These are phyloP conservation scores for Massospora cicadina DNA, from an alignment of 371 early-diverging fungal species.

Conservation along the genomic window DNA sequence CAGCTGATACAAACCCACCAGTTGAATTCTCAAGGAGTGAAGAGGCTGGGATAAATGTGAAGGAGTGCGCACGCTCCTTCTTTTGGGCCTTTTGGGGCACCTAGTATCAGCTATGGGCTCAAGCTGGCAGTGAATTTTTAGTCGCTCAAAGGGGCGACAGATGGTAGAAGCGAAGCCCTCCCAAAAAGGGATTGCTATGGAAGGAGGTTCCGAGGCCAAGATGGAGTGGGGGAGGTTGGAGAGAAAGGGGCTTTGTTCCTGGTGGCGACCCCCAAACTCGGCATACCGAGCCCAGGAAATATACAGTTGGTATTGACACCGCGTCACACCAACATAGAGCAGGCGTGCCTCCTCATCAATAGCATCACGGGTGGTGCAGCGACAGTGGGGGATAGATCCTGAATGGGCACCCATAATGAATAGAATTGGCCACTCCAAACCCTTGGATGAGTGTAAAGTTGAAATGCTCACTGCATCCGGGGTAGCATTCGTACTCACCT, in stretches of 20 bases:
- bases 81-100: background rate
- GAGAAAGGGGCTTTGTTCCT: background rate
- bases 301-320: constrained; percentile 1
- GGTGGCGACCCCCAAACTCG: background rate
- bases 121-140: background rate
- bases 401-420: background rate
- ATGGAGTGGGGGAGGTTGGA: background rate
- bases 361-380: background rate
- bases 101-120: background rate
- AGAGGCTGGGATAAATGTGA: background rate
- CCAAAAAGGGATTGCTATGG: background rate
- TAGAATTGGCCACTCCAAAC: constrained; percentile 9
- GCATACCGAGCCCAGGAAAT: background rate
- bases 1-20: no score
- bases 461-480: constrained; percentile 1
- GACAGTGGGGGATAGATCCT: background rate
- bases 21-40: no score
- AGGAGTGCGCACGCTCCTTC: background rate
- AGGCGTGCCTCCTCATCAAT: constrained; percentile 2
- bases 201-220: background rate
- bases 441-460: constrained; percentile 5
- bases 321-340: constrained; percentile 4
- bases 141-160: background rate
- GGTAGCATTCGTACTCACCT: background rate
- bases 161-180: background rate